A percentile compares a stretch with the other conserved stretches of the same genome.
These are phyloP conservation scores for Tetrahymena thermophila DNA, from an alignment of 73 alveolate species.

Conservation along the genomic window DNA sequence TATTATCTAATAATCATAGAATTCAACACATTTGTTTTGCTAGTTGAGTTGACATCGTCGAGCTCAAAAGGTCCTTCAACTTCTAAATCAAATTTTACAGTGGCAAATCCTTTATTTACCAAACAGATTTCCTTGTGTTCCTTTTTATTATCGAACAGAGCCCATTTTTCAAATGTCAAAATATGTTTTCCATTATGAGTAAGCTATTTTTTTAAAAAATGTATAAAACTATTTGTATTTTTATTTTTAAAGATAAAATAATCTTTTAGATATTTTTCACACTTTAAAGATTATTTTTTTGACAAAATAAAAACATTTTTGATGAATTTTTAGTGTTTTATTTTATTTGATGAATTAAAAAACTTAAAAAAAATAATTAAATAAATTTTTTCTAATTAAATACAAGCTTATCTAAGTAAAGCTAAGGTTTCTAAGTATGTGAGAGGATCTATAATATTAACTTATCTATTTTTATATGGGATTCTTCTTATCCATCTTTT, in stretches of 20 bases:
- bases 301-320: too few species aligned
- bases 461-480: constrained; percentile 42
- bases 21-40: constrained; percentile 45
- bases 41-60: constrained; percentile 43
- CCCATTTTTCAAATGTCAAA: constrained; percentile 57
- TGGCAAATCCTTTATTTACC: constrained; percentile 61
- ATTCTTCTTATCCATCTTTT: constrained; percentile 4
- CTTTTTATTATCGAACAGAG: constrained; percentile 33
- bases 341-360: too few species aligned
- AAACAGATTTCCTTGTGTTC: constrained; percentile 30
- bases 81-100: constrained; percentile 50
- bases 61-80: constrained; percentile 69
- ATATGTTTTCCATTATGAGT: constrained; percentile 54
- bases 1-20: constrained; percentile 15
- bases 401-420: constrained; percentile 57
- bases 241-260: too few species aligned
- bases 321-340: too few species aligned
- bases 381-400: not conserved
- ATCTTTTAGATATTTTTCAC: too few species aligned
- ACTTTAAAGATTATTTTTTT: too few species aligned
- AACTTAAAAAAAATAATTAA: not conserved
- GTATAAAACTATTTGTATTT: too few species aligned
- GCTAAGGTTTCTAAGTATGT: constrained; percentile 56
- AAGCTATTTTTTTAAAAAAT: too few species aligned
- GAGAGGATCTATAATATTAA: constrained; percentile 41